Percentiles rank a stretch among this genome's conserved stretches.
phyloP scores from a whole-genome alignment of 2,329 filamentous ascomycete genomes.

The Stagonosporopsis chrysanthemi region DNA sequence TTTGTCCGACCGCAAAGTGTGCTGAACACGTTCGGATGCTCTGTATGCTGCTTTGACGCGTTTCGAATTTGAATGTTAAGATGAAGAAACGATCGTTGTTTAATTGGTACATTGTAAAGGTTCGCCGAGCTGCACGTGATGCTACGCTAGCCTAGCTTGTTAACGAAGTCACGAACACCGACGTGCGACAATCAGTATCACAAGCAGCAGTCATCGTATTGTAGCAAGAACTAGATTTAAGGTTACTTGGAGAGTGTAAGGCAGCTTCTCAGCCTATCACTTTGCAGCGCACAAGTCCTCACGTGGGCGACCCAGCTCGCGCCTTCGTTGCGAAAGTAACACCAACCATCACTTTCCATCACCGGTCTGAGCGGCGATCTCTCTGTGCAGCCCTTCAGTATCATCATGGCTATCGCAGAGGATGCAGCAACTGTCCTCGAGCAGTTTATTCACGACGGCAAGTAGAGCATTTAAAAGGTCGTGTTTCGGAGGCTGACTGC shows the following conservation, averaged over 20 bases:
- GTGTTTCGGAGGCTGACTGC: conserved; percentile 18
- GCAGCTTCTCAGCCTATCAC: background rate
- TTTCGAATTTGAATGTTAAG: conserved; percentile 5
- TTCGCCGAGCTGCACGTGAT: conserved; percentile 40
- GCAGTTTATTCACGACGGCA: conserved; percentile 75
- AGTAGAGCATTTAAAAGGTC: background rate
- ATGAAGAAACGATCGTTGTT: conserved; percentile 14
- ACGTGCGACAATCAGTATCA: background rate
- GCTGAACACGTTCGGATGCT: background rate
- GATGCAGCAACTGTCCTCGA: conserved; percentile 76
- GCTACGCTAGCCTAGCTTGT: conserved; percentile 5
- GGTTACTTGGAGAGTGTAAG: background rate
- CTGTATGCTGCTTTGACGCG: background rate
- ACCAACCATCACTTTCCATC: background rate
- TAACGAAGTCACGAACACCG: conserved; percentile 9
- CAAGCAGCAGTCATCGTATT: background rate
- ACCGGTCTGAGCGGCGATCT: background rate
- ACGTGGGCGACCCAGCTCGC: background rate
- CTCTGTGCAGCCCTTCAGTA: background rate
- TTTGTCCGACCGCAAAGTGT: too few relatives aligned
- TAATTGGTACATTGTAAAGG: conserved; percentile 35
- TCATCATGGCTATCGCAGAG: conserved; percentile 55
- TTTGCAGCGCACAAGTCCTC: background rate
- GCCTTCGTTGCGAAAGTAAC: background rate
- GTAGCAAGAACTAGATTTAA: background rate